Evolutionary conservation across 164 flowering plant genomes (phyloP).

Genomic region (Chimonanthus praecox): DNA sequence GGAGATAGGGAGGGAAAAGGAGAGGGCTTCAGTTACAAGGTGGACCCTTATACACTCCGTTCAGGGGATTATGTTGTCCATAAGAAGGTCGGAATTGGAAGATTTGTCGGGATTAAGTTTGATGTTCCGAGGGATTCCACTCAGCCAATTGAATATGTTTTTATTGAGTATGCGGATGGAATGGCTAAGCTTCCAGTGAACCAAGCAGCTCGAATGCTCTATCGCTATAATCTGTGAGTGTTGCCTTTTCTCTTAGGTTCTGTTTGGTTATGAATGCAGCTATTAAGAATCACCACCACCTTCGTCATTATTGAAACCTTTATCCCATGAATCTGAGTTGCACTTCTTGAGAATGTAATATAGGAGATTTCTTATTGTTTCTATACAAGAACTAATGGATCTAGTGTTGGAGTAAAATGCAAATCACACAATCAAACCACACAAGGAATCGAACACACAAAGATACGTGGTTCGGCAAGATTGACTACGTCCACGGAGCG

Average conservation of each 20-base stretch:
- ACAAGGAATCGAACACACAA: no score
- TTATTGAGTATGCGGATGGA: conserved; percentile 89
- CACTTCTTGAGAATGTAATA: no score
- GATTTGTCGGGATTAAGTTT: conserved; percentile 72
- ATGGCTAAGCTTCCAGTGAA: conserved; percentile 92
- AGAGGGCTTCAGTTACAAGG: conserved; percentile 55
- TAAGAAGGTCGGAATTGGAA: conserved; percentile 87
- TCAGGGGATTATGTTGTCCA: conserved; percentile 94
- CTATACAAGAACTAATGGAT: no score
- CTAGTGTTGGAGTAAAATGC: no score
- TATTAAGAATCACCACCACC: neutral
- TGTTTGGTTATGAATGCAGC: neutral
- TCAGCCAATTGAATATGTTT: conserved; percentile 65
- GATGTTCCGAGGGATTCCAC: conserved; percentile 47
- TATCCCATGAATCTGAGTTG: no score
- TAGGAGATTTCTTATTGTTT: no score
- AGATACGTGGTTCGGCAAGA: no score
- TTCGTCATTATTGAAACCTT: no score
- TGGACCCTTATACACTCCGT: conserved; percentile 71
- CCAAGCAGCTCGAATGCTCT: conserved; percentile 85
- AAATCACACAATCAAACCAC: no score
- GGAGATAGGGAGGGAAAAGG: conserved; percentile 32
- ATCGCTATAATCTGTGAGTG: conserved; percentile 83
- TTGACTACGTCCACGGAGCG: no score
- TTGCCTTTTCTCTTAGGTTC: neutral